Conservation (phyloP, 306 rosid genomes). For the Begonia loranthoides region DNA sequence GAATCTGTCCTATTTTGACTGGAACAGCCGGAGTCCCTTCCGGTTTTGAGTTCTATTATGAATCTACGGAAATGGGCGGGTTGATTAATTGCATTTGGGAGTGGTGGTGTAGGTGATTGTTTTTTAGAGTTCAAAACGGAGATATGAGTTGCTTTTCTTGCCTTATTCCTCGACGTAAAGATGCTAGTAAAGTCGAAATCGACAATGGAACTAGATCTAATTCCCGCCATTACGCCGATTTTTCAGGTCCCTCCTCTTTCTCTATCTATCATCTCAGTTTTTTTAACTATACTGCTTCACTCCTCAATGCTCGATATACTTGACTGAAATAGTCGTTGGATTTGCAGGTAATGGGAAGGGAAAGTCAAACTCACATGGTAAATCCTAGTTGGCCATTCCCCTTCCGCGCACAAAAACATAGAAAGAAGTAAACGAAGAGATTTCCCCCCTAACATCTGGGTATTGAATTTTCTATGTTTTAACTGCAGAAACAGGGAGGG, state of each 20-base stretch:
- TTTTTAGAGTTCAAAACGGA: neutral
- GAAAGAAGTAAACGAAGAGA: too few species aligned
- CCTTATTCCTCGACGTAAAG: slow-evolving; percentile 26
- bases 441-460: neutral
- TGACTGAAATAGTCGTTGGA: neutral
- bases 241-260: slow-evolving; percentile 14
- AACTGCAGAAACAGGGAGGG: slow-evolving; percentile 30
- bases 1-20: too few species aligned
- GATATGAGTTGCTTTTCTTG: slow-evolving; percentile 44
- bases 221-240: slow-evolving; percentile 5
- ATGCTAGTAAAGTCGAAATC: slow-evolving; percentile 27
- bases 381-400: neutral
- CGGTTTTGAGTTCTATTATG: too few species aligned
- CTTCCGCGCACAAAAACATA: too few species aligned
- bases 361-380: slow-evolving; percentile 9
- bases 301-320: too few species aligned
- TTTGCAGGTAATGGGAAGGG: slow-evolving; percentile 32
- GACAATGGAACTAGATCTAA: slow-evolving; percentile 24
- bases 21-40: too few species aligned
- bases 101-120: slow-evolving; percentile 3
- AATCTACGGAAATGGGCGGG: too few species aligned
- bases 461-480: neutral
- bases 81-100: neutral
- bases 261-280: neutral
- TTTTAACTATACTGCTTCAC: too few species aligned